Evolutionary conservation across 371 early-diverging fungal genomes (phyloP), one percentile per base, ranked within the genome.

Genomic region (Thermomucor indicae-seudaticae): DNA sequence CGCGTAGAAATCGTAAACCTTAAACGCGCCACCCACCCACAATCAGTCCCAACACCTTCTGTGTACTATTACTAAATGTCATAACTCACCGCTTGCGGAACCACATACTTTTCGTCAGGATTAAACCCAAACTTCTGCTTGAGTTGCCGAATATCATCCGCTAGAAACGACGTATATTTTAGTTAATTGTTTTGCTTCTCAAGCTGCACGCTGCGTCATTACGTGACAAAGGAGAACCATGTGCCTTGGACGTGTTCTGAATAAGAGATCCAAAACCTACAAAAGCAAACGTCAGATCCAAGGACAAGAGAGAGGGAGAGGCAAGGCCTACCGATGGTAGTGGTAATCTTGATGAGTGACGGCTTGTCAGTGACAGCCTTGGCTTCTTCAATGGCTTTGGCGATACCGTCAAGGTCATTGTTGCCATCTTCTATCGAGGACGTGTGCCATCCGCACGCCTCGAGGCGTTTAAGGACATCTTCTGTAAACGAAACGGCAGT

Each of bases 381-480:
- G 29, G 96, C 95, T 14, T 67, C 76, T 43, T 80, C 82, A 25
- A 92, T 85, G 29, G 95, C 94, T 5, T 64, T 58, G 41, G 79
- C 67, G 40, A 98, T 85, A 20, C 71, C 76, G 3, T 72, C 82
- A 16, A 85, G 60, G 57, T 95, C 93, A 56, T 60, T 56, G 70
- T 98, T 88, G 57, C 96, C 96, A 61, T 96, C 88, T 11, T 67
- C 75, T 29, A 97, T 80, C 40, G 68, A 58, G 47, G 70, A 77
- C n/a, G 89, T 86, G 58, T 95, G 92, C 94, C 96, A 99, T 17
- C 95, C 97, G 63, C 95, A 93, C 19, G 96, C 67, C 69, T 90
- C 88, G 65, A 88, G 97, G 57, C 98, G 90, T 73, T 83, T 78
- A 30, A 67, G 56, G 38, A 95, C 95, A 72, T 99, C 88, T 65